Base-by-base conservation (phyloP, 768 basidiomycete species). In the Amanita pallidorosea region DNA sequence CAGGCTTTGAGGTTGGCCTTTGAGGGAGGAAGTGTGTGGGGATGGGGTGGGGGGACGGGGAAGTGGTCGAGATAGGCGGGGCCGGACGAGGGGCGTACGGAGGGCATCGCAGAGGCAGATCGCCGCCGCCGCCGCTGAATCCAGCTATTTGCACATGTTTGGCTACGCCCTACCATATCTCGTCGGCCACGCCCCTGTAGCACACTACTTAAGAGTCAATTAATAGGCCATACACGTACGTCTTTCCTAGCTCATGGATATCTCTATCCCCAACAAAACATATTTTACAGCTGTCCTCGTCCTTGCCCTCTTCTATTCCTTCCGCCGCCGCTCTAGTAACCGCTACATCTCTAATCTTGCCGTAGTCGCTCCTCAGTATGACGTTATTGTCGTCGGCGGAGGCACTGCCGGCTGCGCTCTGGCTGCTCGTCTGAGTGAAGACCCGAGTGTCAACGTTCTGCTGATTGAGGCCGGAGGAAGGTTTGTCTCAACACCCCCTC, bases 1-100 rank as follows among this genome's bases (percentile, higher is more conserved):
- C 89, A 92, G 8, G 87, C 77, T 68, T 81, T 85, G 45, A 88
- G 76, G 53, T 68, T 77, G 1, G 79, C 77, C 55, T 73, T 82
- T 8, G 73, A 69, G 5, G 78, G 72, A 22, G 71, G 56, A 17
- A 56, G 53, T 31, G 38, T 38, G 23, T 57, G 41, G 13, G 41
- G 25, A 25, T 33, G 33, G 12, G 33, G 47, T 49, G 25, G 49
- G 12, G 20, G 49, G 9, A 18, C 18, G 33, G 13, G 49, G 49
- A 41, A 46, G 41, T 33, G 20, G 29, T 52, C 33, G 29, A 38
- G 5, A 18, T 46, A 15, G 29, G 20, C 7, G 22, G 22, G 2
- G 23, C 23, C 25, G 37, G 43, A 33, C 49, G 41, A 42, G 34
- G 41, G 37, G 31, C 42, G 45, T 51, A 23, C 42, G 15, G 50